Evolutionary conservation across 2,329 filamentous ascomycete genomes (phyloP).

Genomic region (Berkeleyomyces rouxiae): DNA sequence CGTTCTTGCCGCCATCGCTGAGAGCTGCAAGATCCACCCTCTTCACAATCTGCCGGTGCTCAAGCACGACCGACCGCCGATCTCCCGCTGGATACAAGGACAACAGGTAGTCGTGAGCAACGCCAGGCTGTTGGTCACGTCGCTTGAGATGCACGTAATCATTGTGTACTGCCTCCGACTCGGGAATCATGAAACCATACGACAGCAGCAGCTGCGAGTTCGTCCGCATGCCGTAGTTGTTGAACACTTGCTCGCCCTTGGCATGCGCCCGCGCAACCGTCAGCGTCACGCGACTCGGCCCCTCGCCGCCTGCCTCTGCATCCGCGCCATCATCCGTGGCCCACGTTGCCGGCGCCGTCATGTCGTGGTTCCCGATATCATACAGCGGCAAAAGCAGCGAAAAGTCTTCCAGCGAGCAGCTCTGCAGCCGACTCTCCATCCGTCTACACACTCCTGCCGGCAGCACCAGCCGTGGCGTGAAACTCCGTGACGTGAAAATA

Average conservation of each 20-base stretch:
- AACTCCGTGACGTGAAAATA: slow-evolving; percentile 49
- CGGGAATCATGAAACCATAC: slow-evolving; percentile 43
- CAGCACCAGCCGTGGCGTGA: slow-evolving; percentile 42
- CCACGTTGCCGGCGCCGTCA: slow-evolving; percentile 37
- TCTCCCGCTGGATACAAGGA: slow-evolving; percentile 33
- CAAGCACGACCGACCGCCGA: slow-evolving; percentile 28
- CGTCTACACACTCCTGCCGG: slow-evolving; percentile 13
- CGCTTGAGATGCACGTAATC: slow-evolving; percentile 43
- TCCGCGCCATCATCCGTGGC: slow-evolving; percentile 20
- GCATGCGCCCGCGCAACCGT: slow-evolving; percentile 26
- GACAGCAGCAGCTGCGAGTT: slow-evolving; percentile 53
- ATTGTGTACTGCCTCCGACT: slow-evolving; percentile 34
- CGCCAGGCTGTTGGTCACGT: slow-evolving; percentile 20
- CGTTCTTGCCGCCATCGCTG: slow-evolving; percentile 20
- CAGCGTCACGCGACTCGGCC: slow-evolving; percentile 24
- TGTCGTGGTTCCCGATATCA: slow-evolving; percentile 56
- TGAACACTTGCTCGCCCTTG: slow-evolving; percentile 41
- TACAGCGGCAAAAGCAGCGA: slow-evolving; percentile 54
- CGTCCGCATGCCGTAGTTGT: slow-evolving; percentile 60
- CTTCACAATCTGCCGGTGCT: not conserved
- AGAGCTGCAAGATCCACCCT: slow-evolving; percentile 16
- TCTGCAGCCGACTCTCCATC: not conserved
- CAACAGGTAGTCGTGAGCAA: slow-evolving; percentile 30
- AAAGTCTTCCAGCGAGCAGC: slow-evolving; percentile 35
- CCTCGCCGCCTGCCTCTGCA: not conserved